Percentiles rank a stretch among this genome's conserved stretches.
phyloP scores from a whole-genome alignment of 2,329 filamentous ascomycete genomes.

The Sarocladiaceae sp. region DNA sequence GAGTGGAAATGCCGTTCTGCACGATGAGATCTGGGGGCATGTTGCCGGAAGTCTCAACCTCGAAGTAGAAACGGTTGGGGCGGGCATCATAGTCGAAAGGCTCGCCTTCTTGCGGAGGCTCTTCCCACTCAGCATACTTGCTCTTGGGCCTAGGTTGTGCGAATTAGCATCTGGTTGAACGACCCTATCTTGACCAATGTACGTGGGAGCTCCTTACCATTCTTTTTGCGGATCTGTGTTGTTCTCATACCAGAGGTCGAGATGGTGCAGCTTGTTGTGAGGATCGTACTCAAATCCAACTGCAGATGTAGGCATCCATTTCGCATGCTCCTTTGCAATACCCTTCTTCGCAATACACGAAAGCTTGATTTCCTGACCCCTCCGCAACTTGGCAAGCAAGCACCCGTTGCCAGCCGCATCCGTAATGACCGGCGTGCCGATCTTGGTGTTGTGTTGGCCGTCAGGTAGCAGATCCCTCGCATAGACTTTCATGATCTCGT shows the following conservation, averaged over 20 bases:
- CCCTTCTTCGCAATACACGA: constrained; percentile 96
- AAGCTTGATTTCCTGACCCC: constrained; percentile 85
- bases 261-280: constrained; percentile 89
- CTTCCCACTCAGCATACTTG: constrained; percentile 75
- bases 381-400: constrained; percentile 85
- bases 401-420: constrained; percentile 79
- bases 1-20: constrained; percentile 78
- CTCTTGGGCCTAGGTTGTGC: constrained; percentile 63
- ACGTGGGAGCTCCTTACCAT: constrained; percentile 58
- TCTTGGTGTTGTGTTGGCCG: constrained; percentile 65
- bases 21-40: constrained; percentile 89
- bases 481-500: constrained; percentile 91
- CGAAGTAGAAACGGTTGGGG: constrained; percentile 84
- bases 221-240: constrained; percentile 69
- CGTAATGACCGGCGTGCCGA: constrained; percentile 78
- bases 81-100: constrained; percentile 87
- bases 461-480: constrained; percentile 80
- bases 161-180: constrained; percentile 10
- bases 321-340: constrained; percentile 97
- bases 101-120: constrained; percentile 75
- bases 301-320: constrained; percentile 91
- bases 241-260: constrained; percentile 90
- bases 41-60: constrained; percentile 84
- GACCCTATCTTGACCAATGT: not conserved
- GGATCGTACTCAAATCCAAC: constrained; percentile 98